Evolutionary conservation across 2,329 filamentous ascomycete species (phyloP), one percentile per base, ranked within the genome.

Genomic region (Fusarium nelsonii): DNA sequence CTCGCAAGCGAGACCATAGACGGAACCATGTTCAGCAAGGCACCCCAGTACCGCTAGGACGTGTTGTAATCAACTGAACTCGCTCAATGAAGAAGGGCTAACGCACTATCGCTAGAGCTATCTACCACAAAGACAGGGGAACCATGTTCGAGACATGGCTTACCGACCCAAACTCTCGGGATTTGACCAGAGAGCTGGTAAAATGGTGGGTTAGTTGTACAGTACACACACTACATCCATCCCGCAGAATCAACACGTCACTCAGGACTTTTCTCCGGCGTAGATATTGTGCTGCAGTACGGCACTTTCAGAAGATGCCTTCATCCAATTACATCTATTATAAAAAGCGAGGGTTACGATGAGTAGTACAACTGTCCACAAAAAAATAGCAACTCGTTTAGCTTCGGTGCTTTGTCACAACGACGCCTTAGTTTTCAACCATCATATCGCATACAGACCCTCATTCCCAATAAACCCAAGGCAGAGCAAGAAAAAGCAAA

Each of bases 101-200:
- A 16, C 44, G 59, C 60, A 49, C 56, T 57, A 56, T 40, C 48
- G 60, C 56, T 58, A 58, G 72, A 36, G 18, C 48, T 51, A 28
- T 20, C 33, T 63, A 52, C 49, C 58, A 70, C 68, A 52, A 65
- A 63, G 71, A 74, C 72, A 75, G 67, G 74, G 75, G 75, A 69
- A 57, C 74, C 75, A 75, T 72, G 76, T 69, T 70, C 68, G 61
- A 71, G 70, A 71, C 73, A 74, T 65, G 71, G 73, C 72, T 78
- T 78, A 68, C 77, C 76, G 77, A 78, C 74, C 77, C 77, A 75
- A 71, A 71, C 71, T 63, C 69, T 77, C 77, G 77, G 77, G 74
- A 73, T 76, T 67, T 72, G 71, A 74, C 76, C 76, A 75, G 66
- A 74, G 65, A 68, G 52, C 73, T 72, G 76, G 76, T 73, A 74